A percentile compares a stretch with the other conserved stretches of the same genome.
Conservation (phyloP, 2,329 filamentous ascomycete genomes). For the Beauveria varroae region DNA sequence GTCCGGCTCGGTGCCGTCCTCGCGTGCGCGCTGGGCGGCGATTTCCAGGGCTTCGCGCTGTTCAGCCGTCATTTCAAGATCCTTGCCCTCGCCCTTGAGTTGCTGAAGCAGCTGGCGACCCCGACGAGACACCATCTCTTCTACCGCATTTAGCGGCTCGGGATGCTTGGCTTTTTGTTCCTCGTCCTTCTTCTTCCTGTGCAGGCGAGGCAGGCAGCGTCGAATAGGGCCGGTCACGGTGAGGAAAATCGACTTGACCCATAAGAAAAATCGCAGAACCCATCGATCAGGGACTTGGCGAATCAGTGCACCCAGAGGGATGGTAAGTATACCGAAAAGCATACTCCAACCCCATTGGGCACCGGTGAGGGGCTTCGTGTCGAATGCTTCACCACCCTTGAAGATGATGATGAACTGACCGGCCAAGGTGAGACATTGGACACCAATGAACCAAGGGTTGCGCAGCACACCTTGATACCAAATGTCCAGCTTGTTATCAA, state of each 20-base stretch:
- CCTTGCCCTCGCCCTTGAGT: conserved; percentile 12
- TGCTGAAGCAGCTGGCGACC: conserved; percentile 9
- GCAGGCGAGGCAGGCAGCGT: conserved; percentile 16
- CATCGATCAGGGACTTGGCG: conserved; percentile 32
- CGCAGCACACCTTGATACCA: conserved; percentile 63
- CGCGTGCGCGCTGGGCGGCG: conserved; percentile 5
- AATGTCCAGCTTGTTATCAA: conserved; percentile 78
- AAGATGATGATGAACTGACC: conserved; percentile 68
- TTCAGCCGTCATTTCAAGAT: conserved; percentile 17
- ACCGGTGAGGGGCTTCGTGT: conserved; percentile 52
- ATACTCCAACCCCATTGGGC: conserved; percentile 64
- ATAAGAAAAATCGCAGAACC: conserved; percentile 22
- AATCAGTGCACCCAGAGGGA: conserved; percentile 49
- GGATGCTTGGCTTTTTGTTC: conserved; percentile 13
- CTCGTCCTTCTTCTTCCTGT: conserved; percentile 17
- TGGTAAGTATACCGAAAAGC: conserved; percentile 56
- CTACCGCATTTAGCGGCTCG: conserved; percentile 14
- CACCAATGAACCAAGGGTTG: conserved; percentile 70
- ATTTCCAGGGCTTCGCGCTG: conserved; percentile 16
- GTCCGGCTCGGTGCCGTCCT: conserved; percentile 9
- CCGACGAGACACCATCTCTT: conserved; percentile 16
- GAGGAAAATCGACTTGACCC: conserved; percentile 15
- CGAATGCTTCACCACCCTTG: conserved; percentile 60
- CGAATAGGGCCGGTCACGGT: conserved; percentile 17
- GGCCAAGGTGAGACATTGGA: conserved; percentile 58